Conservation (phyloP, 129 eudicot species). For the Solidago caesia region DNA sequence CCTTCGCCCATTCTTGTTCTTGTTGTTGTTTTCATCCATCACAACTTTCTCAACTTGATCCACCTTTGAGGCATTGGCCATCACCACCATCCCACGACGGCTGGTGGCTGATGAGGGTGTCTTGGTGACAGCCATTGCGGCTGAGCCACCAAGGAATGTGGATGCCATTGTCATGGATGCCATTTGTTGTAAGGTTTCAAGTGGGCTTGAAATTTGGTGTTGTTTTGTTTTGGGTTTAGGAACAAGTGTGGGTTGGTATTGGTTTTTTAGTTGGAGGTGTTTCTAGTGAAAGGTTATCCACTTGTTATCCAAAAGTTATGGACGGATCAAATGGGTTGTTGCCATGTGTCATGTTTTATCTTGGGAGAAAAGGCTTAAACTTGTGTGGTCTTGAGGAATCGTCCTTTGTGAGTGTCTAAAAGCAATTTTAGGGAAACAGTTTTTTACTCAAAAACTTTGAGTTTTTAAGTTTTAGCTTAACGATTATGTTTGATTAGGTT, state of each 20-base stretch:
- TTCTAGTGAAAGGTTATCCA: conserved; percentile 40
- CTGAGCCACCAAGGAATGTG: conserved; percentile 63
- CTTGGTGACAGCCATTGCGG: conserved; percentile 32
- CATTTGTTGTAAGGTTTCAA: conserved; percentile 37
- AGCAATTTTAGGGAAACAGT: no score
- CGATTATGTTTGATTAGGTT: no score
- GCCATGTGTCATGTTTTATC: conserved; percentile 54
- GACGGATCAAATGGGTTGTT: conserved; percentile 39
- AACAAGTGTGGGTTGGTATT: conserved; percentile 20
- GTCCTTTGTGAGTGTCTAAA: background rate
- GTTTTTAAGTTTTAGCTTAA: no score
- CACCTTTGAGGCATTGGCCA: conserved; percentile 48
- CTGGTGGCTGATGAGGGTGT: conserved; percentile 47
- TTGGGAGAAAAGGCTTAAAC: conserved; percentile 2
- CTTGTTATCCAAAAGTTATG: conserved; percentile 39
- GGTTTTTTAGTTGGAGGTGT: conserved; percentile 26
- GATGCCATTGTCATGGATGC: conserved; percentile 77
- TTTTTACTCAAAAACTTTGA: no score
- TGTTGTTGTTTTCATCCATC: conserved; percentile 29
- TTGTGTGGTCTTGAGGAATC: conserved; percentile 32
- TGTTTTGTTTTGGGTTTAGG: background rate
- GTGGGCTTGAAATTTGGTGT: conserved; percentile 22
- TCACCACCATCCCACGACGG: conserved; percentile 38
- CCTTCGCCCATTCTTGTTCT: conserved; percentile 52
- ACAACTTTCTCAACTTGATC: conserved; percentile 27